phyloP scores from a whole-genome alignment of 1,284 basidiomycete species.

The Tremellales sp. region DNA sequence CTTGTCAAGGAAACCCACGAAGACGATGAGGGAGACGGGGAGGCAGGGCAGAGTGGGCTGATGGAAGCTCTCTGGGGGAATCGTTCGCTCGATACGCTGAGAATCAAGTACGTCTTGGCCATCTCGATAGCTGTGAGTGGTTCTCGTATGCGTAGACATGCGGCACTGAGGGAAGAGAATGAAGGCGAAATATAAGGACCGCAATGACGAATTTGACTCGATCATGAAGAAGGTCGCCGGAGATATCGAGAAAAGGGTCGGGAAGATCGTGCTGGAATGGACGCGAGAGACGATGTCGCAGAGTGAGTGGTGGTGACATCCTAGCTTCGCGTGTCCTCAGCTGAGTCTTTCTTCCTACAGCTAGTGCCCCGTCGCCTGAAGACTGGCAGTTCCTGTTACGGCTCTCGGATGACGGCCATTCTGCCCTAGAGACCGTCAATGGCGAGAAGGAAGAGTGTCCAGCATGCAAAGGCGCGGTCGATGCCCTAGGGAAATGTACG shows the following conservation, averaged over 20 bases:
- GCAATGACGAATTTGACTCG: not conserved
- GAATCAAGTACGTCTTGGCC: constrained; percentile 13
- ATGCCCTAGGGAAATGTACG: constrained; percentile 19
- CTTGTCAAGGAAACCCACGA: no score
- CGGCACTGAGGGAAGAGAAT: not conserved
- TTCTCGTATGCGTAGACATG: not conserved
- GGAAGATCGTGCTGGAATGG: not conserved
- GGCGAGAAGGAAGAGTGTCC: constrained; percentile 12
- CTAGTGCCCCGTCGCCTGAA: not conserved
- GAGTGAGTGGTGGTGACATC: no score
- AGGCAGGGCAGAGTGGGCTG: no score
- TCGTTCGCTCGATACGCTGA: constrained; percentile 7
- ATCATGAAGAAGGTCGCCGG: not conserved
- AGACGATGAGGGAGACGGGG: no score
- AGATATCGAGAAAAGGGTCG: not conserved
- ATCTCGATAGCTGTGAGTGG: constrained; percentile 16
- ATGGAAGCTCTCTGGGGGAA: constrained; percentile 8
- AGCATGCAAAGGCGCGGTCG: constrained; percentile 21
- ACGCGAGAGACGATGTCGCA: no score
- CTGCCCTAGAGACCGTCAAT: not conserved
- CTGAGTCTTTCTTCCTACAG: not conserved
- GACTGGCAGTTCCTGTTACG: not conserved
- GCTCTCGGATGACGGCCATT: not conserved
- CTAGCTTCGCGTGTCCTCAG: not conserved
- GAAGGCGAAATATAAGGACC: not conserved